These are phyloP conservation scores for Kluyveromyces aestuarii DNA, from an alignment of 805 yeast genomes.

Conservation along the genomic window DNA sequence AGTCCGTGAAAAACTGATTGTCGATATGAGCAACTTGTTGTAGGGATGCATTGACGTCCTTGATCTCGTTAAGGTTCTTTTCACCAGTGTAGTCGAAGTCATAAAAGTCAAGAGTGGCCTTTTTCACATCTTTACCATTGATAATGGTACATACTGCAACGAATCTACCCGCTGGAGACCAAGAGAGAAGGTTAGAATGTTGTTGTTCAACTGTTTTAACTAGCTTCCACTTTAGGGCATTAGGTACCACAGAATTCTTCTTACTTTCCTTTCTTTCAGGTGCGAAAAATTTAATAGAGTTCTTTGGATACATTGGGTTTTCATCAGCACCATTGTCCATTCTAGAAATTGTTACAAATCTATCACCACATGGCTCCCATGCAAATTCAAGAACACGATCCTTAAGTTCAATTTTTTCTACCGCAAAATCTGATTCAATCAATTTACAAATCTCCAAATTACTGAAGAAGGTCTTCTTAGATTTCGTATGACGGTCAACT, in stretches of 20 bases:
- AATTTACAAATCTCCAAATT: slow-evolving; percentile 87
- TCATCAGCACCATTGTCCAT: slow-evolving; percentile 36
- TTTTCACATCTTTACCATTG: slow-evolving; percentile 33
- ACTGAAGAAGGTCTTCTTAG: slow-evolving; percentile 84
- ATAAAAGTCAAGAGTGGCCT: slow-evolving; percentile 72
- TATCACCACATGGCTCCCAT: slow-evolving; percentile 92
- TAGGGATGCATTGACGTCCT: slow-evolving; percentile 47
- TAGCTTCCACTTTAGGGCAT: slow-evolving; percentile 46
- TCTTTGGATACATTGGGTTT: slow-evolving; percentile 57
- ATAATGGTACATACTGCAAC: slow-evolving; percentile 45
- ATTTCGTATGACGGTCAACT: slow-evolving; percentile 94
- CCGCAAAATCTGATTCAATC: slow-evolving; percentile 84
- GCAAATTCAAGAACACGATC: slow-evolving; percentile 82
- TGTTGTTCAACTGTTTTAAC: slow-evolving; percentile 52
- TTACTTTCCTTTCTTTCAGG: slow-evolving; percentile 52
- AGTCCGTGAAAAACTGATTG: slow-evolving; percentile 69
- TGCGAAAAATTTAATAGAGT: slow-evolving; percentile 70
- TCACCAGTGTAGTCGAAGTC: slow-evolving; percentile 81
- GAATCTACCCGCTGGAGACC: slow-evolving; percentile 94
- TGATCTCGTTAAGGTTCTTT: slow-evolving; percentile 23
- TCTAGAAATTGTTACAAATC: slow-evolving; percentile 73
- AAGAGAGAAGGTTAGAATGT: slow-evolving; percentile 61
- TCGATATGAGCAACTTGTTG: slow-evolving; percentile 55
- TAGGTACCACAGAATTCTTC: slow-evolving; percentile 21
- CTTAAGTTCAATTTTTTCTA: slow-evolving; percentile 86